phyloP scores from a whole-genome alignment of 1,139 yeast species.

The Cylindricascospora bacillispora region DNA sequence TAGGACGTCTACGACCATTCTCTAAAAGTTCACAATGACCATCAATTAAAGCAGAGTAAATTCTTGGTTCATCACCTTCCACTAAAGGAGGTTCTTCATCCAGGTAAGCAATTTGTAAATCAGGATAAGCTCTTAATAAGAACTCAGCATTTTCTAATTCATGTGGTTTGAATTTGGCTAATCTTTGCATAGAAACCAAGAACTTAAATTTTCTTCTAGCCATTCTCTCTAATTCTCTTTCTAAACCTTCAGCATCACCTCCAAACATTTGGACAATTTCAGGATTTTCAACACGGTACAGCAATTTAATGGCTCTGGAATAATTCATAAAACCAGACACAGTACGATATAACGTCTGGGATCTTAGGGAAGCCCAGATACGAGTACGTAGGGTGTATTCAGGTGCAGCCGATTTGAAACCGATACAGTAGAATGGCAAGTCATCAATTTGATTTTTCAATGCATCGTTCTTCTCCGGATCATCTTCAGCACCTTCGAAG shows the following conservation, averaged over 20 bases:
- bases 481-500: constrained; percentile 63
- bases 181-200: constrained; percentile 96
- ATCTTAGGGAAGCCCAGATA: constrained; percentile 98
- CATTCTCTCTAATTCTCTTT: constrained; percentile 95
- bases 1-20: constrained; percentile 97
- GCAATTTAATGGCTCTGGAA: constrained; percentile 92
- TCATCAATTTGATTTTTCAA: constrained; percentile 89
- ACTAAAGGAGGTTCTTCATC: constrained; percentile 85
- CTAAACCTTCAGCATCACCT: constrained; percentile 91
- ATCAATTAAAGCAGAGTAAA: constrained; percentile 91
- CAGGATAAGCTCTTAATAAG: constrained; percentile 96
- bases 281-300: constrained; percentile 97
- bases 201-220: constrained; percentile 98
- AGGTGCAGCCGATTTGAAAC: constrained; percentile 99
- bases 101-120: constrained; percentile 92
- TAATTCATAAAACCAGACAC: constrained; percentile 99
- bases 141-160: constrained; percentile 98
- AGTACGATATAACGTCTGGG: constrained; percentile 96
- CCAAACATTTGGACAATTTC: constrained; percentile 97
- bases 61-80: constrained; percentile 97
- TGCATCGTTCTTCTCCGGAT: constrained; percentile 53
- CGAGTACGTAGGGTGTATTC: constrained; percentile 96
- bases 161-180: constrained; percentile 91
- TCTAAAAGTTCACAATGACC: constrained; percentile 97
- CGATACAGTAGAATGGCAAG: constrained; percentile 95